Evolutionary conservation across 352 stramenopile species (phyloP), one percentile per base, ranked within the genome.

Genomic region (Pythium oligandrum): DNA sequence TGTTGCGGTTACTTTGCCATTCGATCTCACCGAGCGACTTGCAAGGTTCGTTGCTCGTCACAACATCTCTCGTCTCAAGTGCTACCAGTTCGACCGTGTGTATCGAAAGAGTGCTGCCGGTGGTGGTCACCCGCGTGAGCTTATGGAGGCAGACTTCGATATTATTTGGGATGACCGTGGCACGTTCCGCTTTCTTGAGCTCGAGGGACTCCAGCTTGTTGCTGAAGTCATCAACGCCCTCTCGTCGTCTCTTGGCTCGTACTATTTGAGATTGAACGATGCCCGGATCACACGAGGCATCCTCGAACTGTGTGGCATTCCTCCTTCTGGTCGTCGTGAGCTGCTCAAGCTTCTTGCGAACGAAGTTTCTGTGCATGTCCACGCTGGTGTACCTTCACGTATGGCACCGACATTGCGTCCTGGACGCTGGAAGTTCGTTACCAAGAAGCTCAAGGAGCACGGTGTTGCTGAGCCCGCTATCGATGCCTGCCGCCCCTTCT

Each of bases 81-180:
- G 83, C 53, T 93, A 83, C 52, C 83, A 95, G 53, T 95, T 93
- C 33, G 82, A 88, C 26, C 80, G 84, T 34, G 81, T 95, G 5
- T 95, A 90, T 57, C 78, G 84, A 4, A 88, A 78, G 55, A 90
- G 73, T 43, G 54, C 88, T 8, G 79, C 71, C 26, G 77, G 78
- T 11, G 74, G 81, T n/a, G 70, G 70, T 38, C 84, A 95, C 53
- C 84, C 84, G 17, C 78, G 81, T 12, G 84, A 93, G 52, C 81
- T 92, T 26, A 73, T 86, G 40, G 83, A 93, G 48, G 80, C 78
- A 2, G 83, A 93, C 52, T 92, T 95, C 43, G 84, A 93, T 39
- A 77, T 93, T 30, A 83, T 95, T 45, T 95, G 83, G 83, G 78
- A 95, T 48, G 77, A 93, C 48, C 68, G 69, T 17, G 62, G 63